Evolutionary conservation across 306 rosid species (phyloP).

Genomic region (Argentina anserina): DNA sequence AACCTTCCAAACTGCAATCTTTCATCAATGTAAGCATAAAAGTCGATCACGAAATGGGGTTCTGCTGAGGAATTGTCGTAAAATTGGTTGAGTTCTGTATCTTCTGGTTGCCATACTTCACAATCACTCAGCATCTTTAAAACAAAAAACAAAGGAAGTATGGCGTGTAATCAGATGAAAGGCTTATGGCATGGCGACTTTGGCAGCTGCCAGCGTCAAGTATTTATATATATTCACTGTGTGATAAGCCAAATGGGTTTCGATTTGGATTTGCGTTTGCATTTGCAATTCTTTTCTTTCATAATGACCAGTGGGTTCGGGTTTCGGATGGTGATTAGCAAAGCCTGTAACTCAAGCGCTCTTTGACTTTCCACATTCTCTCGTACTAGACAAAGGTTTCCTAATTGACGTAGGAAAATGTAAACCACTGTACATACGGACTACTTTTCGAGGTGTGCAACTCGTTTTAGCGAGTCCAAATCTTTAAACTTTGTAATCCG

Average conservation of each 20-base stretch:
- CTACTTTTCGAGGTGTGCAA: not conserved
- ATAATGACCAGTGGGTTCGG: not conserved
- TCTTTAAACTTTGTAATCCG: no score
- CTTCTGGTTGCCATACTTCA: constrained; percentile 11
- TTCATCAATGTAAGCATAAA: not conserved
- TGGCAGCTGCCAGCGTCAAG: not conserved
- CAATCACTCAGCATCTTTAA: constrained; percentile 6
- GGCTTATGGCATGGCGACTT: not conserved
- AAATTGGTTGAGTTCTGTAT: not conserved
- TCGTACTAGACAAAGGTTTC: not conserved
- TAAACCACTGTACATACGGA: not conserved
- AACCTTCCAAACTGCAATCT: not conserved
- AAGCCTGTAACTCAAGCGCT: not conserved
- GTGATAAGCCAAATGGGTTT: no score
- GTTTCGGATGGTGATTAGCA: not conserved
- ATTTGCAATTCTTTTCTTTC: not conserved
- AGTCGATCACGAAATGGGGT: constrained; percentile 7
- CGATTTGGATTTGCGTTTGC: not conserved
- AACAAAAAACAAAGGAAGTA: not conserved
- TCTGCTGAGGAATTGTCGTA: not conserved
- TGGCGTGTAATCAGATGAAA: not conserved
- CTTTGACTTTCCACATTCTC: not conserved
- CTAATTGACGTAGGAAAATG: constrained; percentile 5
- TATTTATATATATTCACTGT: no score
- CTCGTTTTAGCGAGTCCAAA: no score